Base-by-base conservation (phyloP, 2,329 filamentous ascomycete species). In the Beauveria sp. region DNA sequence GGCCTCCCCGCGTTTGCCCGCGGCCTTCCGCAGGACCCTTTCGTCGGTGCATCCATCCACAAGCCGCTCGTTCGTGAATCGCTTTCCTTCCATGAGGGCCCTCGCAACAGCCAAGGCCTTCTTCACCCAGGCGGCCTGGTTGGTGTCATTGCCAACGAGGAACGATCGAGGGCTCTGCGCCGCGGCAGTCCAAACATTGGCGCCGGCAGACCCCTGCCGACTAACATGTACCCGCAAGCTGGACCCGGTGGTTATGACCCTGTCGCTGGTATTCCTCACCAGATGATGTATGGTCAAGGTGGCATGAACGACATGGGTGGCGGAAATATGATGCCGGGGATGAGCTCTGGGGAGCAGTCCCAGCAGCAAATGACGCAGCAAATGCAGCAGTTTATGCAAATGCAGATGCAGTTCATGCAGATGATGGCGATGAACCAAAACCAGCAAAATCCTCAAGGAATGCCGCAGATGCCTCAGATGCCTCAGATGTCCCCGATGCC, bases 321-420 rank as follows among this genome's bases (percentile, higher is more conserved):
- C 52, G 26, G 42, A 3, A 30, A 59, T 4, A 55, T 60, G 51
- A 52, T 51, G 46, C 61, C 51, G 2, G 79, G 81, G 72, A 70
- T 87, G 50, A 83, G 82, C 18, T 78, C 86, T 2, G 83, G 83
- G 24, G 88, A 91, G 64, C 88, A 90, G 71, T 86, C 87, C 30
- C 89, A 93, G 67, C 81, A 93, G 47, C 87, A 93, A 66, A 88
- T 95, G 81, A 88, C 84, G 7, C 88, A 91, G 69, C 89, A 93
- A 70, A 93, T 93, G 90, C 83, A 85, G 61, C 87, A 91, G 68
- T 92, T 93, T 75, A 92, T 93, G 89, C 88, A 92, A 71, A 91
- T 95, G 87, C 91, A 96, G 72, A 93, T 96, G 88, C 90, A 96
- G 71, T 92, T 92, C 75, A 93, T 96, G 88, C 89, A 93, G 69